phyloP scores from a whole-genome alignment of 2,329 filamentous ascomycete genomes.

The Chaetomiaceae sp. region DNA sequence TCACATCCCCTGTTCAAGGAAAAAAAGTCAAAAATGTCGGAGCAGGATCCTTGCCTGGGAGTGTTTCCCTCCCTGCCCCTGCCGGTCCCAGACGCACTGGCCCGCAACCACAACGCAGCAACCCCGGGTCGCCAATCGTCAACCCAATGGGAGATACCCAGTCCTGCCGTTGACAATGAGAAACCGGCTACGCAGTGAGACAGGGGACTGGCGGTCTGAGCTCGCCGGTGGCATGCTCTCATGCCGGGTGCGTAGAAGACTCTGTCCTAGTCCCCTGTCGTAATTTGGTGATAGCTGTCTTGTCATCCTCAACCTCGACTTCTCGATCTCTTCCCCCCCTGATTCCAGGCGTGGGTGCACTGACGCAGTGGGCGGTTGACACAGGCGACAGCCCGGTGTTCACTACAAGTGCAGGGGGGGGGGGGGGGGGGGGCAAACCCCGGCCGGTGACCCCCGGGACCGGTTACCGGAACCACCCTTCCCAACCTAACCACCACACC shows the following conservation, averaged over 20 bases:
- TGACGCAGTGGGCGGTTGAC: background rate
- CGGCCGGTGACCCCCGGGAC: slow-evolving; percentile 4
- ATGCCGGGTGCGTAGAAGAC: slow-evolving; percentile 1
- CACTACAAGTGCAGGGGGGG: background rate
- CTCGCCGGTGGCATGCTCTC: slow-evolving; percentile 7
- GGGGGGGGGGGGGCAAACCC: background rate
- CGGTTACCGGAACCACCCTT: slow-evolving; percentile 14
- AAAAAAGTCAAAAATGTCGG: background rate
- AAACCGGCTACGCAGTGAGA: slow-evolving; percentile 13
- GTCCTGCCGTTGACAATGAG: slow-evolving; percentile 25
- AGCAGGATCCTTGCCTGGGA: slow-evolving; percentile 2
- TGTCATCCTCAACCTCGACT: slow-evolving; percentile 1
- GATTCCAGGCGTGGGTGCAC: background rate
- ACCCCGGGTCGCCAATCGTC: slow-evolving; percentile 14
- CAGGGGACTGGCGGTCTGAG: slow-evolving; percentile 23
- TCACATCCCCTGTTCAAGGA: background rate
- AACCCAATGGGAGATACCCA: slow-evolving; percentile 18
- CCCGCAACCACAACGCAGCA: slow-evolving; percentile 20
- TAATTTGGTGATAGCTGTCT: background rate
- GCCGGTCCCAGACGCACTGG: slow-evolving; percentile 23
- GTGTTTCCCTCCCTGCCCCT: slow-evolving; percentile 7
- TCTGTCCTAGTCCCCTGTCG: slow-evolving; percentile 3
- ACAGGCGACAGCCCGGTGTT: background rate
- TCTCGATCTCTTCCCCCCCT: background rate
- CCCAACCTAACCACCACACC: no score